phyloP scores from a whole-genome alignment of 352 stramenopile genomes.

The Phytophthora brassicae region DNA sequence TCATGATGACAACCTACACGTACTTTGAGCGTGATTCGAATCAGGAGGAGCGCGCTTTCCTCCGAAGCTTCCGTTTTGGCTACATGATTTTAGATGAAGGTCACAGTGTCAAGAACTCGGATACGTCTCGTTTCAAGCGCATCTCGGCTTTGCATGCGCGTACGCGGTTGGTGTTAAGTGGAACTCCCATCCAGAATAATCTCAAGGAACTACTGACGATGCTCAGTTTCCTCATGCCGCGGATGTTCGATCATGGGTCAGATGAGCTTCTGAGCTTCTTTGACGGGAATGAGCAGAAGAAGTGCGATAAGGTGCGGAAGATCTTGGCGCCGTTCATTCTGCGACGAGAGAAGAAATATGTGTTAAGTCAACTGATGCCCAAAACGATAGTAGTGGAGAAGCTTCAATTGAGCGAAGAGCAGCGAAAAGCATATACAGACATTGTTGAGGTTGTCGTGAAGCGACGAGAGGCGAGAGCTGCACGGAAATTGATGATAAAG shows the following conservation, averaged over 20 bases:
- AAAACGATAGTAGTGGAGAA: constrained; percentile 88
- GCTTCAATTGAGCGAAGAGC: constrained; percentile 71
- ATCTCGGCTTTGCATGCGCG: constrained; percentile 74
- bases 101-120: constrained; percentile 93
- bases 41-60: constrained; percentile 81
- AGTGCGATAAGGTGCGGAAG: constrained; percentile 85
- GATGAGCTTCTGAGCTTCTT: constrained; percentile 84
- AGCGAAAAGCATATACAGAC: constrained; percentile 89
- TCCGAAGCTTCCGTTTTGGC: constrained; percentile 80
- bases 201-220: constrained; percentile 87
- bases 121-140: constrained; percentile 88
- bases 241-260: constrained; percentile 86
- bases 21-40: constrained; percentile 90
- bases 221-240: constrained; percentile 92
- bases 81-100: constrained; percentile 95
- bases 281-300: constrained; percentile 76
- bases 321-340: constrained; percentile 98
- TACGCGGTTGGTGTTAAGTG: constrained; percentile 81
- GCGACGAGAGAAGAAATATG: constrained; percentile 94
- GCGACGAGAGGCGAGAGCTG: constrained; percentile 51
- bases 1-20: constrained; percentile 91
- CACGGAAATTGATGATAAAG: constrained; percentile 51
- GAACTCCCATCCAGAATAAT: constrained; percentile 92
- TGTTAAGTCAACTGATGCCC: constrained; percentile 90
- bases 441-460: constrained; percentile 68